Evolutionary conservation across 2,329 filamentous ascomycete species (phyloP).

Genomic region (Fusarium tricinctum): DNA sequence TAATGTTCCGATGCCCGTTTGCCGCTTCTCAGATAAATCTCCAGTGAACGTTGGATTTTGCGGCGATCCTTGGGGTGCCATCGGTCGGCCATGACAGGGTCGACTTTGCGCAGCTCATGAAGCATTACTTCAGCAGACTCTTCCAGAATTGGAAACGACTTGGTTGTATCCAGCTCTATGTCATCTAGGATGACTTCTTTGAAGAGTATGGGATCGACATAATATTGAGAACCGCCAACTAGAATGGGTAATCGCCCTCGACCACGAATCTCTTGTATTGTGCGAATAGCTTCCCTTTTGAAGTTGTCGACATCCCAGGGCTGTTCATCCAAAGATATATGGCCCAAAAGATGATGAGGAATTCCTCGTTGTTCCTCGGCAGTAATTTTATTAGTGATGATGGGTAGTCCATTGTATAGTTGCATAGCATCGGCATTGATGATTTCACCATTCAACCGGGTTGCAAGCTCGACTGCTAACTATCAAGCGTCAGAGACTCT

Average conservation of each 20-base stretch:
- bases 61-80: conserved; percentile 96
- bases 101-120: conserved; percentile 80
- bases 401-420: conserved; percentile 89
- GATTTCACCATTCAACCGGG: conserved; percentile 87
- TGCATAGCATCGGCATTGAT: conserved; percentile 99
- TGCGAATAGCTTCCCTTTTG: conserved; percentile 74
- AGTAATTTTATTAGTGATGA: conserved; percentile 96
- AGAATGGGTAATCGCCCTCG: conserved; percentile 88
- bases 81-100: conserved; percentile 87
- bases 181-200: conserved; percentile 69
- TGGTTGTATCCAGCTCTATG: conserved; percentile 53
- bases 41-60: conserved; percentile 89
- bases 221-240: conserved; percentile 96
- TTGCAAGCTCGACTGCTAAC: conserved; percentile 91
- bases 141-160: conserved; percentile 77
- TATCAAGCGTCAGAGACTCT: conserved; percentile 55
- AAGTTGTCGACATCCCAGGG: conserved; percentile 89
- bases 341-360: conserved; percentile 88
- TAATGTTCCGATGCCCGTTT: conserved; percentile 88
- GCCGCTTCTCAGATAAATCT: conserved; percentile 89
- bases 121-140: conserved; percentile 79
- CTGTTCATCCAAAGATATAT: conserved; percentile 79
- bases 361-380: conserved; percentile 80
- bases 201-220: conserved; percentile 90
- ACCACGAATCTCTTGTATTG: conserved; percentile 82